Base-by-base conservation (phyloP, 164 flowering plant genomes). In the Kalanchoe fedtschenkoi region DNA sequence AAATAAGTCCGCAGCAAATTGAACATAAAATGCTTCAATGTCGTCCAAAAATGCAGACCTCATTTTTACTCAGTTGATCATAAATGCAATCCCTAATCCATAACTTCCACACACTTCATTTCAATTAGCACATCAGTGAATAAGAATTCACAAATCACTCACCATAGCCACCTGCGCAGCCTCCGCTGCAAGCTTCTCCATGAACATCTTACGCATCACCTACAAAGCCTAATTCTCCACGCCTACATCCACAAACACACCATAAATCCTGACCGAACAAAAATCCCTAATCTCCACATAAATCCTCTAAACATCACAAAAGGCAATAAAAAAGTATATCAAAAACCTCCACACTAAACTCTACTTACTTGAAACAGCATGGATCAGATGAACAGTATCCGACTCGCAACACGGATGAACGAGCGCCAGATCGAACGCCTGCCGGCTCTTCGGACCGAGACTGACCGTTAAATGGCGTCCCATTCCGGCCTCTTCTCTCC, bases 381-480 rank as follows among this genome's bases (percentile, higher is more conserved):
- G 87, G 35, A 90, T 69, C 62, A 93, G 89, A 51, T 90, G 92
- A 62, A 93, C 21, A 44, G 95, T 88, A 62, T 93, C 97, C 28
- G 95, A 95, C 58, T 85, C 82, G 26, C 96, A 65, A 80, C 95
- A 85, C 67, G 90, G 65, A 62, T 93, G 91, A 8, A 76, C 66
- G 29, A 90, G 64, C 26, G 86, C 88, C 98, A 96, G 90, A 68
- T 93, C 87, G 64, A 93, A 88, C 62, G 98, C 98, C 65, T 81
- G 87, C 68, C 85, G 90, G 75, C 96, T 85, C 60, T 90, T 90
- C 61, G 92, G 92, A 0, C 98, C 97, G 58, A 88, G 98, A 81
- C 90, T 97, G 2, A 93, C 68, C 55, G 97, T 95, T 14, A 90
- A 1, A 93, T 26, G 17, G 90, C 70, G 61, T 85, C 81, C 34